phyloP scores from a whole-genome alignment of 2,329 filamentous ascomycete genomes.

The Scleromitrula shiraiana region DNA sequence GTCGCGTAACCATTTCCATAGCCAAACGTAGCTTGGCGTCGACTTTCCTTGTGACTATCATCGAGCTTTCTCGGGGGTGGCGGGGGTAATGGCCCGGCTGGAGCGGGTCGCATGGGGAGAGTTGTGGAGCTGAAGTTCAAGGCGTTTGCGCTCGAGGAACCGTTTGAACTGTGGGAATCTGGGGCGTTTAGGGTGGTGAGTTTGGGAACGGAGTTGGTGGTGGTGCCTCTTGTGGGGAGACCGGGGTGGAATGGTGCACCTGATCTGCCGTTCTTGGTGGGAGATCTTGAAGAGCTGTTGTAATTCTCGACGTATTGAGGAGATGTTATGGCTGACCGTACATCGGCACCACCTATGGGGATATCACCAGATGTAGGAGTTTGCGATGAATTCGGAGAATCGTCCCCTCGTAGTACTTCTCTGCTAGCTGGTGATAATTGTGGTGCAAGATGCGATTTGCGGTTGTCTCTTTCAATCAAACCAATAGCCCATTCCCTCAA shows the following conservation, averaged over 20 bases:
- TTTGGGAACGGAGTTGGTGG: conserved; percentile 46
- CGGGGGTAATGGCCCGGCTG: conserved; percentile 50
- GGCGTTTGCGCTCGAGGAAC: conserved; percentile 37
- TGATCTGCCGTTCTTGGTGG: conserved; percentile 35
- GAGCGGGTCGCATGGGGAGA: conserved; percentile 55
- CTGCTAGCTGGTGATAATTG: conserved; percentile 71
- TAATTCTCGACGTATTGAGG: conserved; percentile 26
- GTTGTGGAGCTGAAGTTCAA: conserved; percentile 42
- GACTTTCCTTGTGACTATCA: conserved; percentile 37
- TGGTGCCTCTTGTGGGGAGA: conserved; percentile 43
- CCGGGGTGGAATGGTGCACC: conserved; percentile 35
- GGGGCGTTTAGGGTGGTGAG: conserved; percentile 33
- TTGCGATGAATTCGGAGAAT: conserved; percentile 33
- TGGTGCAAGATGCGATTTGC: conserved; percentile 85
- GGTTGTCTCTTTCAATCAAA: conserved; percentile 90
- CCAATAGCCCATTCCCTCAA: conserved; percentile 88
- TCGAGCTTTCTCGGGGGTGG: conserved; percentile 48
- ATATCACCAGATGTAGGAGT: conserved; percentile 69
- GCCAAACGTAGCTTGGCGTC: conserved; percentile 47
- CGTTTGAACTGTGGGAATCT: conserved; percentile 27
- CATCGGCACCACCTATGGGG: conserved; percentile 51
- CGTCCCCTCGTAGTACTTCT: conserved; percentile 54
- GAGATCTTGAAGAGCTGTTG: conserved; percentile 32
- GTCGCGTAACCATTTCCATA: conserved; percentile 19
- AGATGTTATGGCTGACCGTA: conserved; percentile 38